phyloP scores from a whole-genome alignment of 1,284 basidiomycete genomes.

The Pseudozyma thailandica region DNA sequence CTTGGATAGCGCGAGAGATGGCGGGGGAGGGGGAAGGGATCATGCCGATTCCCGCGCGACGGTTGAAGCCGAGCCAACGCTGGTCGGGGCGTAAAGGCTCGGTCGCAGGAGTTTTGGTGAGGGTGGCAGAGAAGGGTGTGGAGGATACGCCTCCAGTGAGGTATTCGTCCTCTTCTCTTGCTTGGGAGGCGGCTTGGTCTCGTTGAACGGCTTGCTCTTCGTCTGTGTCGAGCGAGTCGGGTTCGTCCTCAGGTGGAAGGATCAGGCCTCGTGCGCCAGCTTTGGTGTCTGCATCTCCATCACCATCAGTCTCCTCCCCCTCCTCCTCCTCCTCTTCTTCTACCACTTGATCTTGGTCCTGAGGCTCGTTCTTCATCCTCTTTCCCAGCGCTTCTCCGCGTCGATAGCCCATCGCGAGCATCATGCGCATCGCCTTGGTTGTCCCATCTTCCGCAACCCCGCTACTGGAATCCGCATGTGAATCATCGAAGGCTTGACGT shows the following conservation, averaged over 20 bases:
- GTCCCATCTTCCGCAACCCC: constrained; percentile 17
- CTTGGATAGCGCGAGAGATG: constrained; percentile 9
- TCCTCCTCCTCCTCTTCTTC: constrained; percentile 23
- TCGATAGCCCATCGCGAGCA: constrained; percentile 57
- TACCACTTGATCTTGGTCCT: neutral
- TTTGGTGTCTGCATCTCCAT: neutral
- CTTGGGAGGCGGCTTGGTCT: constrained; percentile 8
- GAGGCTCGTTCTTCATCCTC: constrained; percentile 6
- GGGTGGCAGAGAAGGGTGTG: neutral
- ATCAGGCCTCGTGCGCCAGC: too few relatives aligned
- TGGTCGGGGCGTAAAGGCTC: constrained; percentile 48
- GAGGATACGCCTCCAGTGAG: constrained; percentile 19
- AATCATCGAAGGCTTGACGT: neutral
- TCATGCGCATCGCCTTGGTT: constrained; percentile 52
- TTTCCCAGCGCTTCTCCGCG: constrained; percentile 37
- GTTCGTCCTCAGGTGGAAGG: constrained; percentile 4
- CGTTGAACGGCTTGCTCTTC: constrained; percentile 10
- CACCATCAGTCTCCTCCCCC: constrained; percentile 18
- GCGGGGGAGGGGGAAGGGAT: constrained; percentile 13
- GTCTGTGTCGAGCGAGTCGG: constrained; percentile 26
- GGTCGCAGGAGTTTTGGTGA: neutral
- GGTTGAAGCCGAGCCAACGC: constrained; percentile 42
- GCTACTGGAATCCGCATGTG: neutral
- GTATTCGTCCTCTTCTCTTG: constrained; percentile 34
- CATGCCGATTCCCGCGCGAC: constrained; percentile 33